Percentiles rank a stretch among this genome's conserved stretches.
phyloP scores from a whole-genome alignment of 352 stramenopile species.

The Phytophthora pini region DNA sequence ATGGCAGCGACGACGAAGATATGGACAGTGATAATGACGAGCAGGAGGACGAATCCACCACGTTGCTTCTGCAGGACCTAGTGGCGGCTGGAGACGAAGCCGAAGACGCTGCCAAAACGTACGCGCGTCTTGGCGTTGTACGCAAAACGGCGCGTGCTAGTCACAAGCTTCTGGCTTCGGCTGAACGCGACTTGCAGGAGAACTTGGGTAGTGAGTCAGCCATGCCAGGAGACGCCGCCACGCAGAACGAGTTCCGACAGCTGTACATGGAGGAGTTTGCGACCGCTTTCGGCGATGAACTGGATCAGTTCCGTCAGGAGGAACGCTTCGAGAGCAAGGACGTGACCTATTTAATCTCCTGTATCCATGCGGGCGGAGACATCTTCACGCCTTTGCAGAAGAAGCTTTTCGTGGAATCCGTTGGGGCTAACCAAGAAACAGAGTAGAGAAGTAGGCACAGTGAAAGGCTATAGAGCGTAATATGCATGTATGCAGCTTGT shows the following conservation, averaged over 20 bases:
- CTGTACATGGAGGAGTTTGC: constrained; percentile 91
- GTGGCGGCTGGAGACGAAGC: constrained; percentile 58
- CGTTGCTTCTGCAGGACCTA: constrained; percentile 66
- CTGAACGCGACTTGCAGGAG: constrained; percentile 53
- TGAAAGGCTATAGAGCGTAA: constrained; percentile 24
- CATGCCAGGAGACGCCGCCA: constrained; percentile 15
- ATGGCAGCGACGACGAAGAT: constrained; percentile 38
- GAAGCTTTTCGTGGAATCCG: constrained; percentile 80
- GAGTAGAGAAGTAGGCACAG: constrained; percentile 17
- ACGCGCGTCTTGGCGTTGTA: constrained; percentile 54
- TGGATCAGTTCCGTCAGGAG: constrained; percentile 87
- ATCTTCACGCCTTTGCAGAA: constrained; percentile 86
- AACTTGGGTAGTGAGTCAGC: constrained; percentile 18
- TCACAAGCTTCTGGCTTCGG: constrained; percentile 52
- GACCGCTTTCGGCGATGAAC: constrained; percentile 80
- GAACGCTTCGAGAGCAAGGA: constrained; percentile 88
- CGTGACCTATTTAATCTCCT: constrained; percentile 91
- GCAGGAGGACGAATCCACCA: constrained; percentile 45
- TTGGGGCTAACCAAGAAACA: constrained; percentile 27
- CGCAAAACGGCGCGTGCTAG: constrained; percentile 63
- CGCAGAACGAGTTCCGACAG: constrained; percentile 69
- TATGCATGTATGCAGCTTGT: constrained; percentile 41
- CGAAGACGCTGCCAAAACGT: constrained; percentile 54
- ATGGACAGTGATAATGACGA: constrained; percentile 50
- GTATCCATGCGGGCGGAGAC: constrained; percentile 81